A percentile compares a stretch with the other conserved stretches of the same genome.
Evolutionary conservation across 352 stramenopile species (phyloP).

Genomic region (Phytopythium ostracodes): DNA sequence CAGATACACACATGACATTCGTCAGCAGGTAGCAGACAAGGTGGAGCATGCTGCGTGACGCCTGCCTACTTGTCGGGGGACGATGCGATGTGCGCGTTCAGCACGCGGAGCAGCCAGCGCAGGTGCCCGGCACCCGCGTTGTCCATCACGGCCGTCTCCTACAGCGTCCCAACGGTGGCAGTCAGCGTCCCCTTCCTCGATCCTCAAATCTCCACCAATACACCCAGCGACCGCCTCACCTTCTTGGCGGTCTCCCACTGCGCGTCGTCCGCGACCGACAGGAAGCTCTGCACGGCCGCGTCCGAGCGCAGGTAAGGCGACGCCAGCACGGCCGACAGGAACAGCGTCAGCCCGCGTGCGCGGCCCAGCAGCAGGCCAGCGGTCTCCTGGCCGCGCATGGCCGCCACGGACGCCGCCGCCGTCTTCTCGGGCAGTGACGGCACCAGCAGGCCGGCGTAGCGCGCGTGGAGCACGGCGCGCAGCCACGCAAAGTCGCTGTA

Average conservation of each 20-base stretch:
- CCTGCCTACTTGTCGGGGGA: conserved; percentile 49
- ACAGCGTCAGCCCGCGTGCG: conserved; percentile 52
- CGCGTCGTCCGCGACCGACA: conserved; percentile 35
- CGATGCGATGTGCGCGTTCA: conserved; percentile 21
- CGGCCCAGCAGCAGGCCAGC: conserved; percentile 56
- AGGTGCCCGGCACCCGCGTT: conserved; percentile 57
- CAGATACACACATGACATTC: too few species aligned
- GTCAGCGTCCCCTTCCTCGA: not conserved
- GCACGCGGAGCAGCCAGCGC: conserved; percentile 62
- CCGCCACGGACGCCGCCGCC: conserved; percentile 18
- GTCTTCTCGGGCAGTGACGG: conserved; percentile 70
- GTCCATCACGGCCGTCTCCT: conserved; percentile 43
- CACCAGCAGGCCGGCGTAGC: conserved; percentile 63
- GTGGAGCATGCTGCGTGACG: too few species aligned
- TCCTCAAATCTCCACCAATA: too few species aligned
- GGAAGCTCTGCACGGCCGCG: conserved; percentile 43
- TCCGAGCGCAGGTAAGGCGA: conserved; percentile 62
- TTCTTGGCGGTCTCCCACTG: conserved; percentile 64
- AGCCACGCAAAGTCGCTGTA: conserved; percentile 80
- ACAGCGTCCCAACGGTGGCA: not conserved
- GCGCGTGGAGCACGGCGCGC: conserved; percentile 46
- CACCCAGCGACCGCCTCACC: conserved; percentile 11
- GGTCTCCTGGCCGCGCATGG: conserved; percentile 25
- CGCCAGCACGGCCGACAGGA: conserved; percentile 48
- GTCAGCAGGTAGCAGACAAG: too few species aligned